A percentile compares a stretch with the other conserved stretches of the same genome.
phyloP scores from a whole-genome alignment of 192 early-diverging fungal genomes.

The Coemansia sp. region DNA sequence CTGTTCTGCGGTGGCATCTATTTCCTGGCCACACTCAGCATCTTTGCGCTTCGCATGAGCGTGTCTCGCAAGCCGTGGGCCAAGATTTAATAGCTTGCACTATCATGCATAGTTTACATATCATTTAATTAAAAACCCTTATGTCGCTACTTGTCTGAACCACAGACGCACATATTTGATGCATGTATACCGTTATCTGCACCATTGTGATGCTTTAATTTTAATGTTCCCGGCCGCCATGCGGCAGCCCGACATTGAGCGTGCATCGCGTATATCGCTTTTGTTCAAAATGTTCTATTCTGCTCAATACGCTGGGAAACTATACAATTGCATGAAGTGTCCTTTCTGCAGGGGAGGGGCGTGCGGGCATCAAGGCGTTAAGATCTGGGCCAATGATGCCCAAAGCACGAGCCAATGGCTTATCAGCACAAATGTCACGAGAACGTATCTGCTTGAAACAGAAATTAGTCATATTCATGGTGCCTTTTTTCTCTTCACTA shows the following conservation, averaged over 20 bases:
- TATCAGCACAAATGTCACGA: neutral
- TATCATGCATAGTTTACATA: neutral
- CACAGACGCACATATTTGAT: too few relatives aligned
- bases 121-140: neutral
- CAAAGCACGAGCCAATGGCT: neutral
- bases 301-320: too few relatives aligned
- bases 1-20: conserved; percentile 51
- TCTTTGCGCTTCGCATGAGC: conserved; percentile 49
- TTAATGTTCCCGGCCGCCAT: too few relatives aligned
- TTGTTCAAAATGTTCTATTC: too few relatives aligned
- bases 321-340: too few relatives aligned
- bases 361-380: too few relatives aligned
- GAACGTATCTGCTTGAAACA: neutral
- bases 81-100: conserved; percentile 29
- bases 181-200: too few relatives aligned
- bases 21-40: conserved; percentile 50
- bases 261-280: too few relatives aligned
- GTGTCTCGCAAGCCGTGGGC: conserved; percentile 42
- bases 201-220: too few relatives aligned
- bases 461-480: neutral
- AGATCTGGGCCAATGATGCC: neutral
- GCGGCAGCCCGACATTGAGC: too few relatives aligned
- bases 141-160: too few relatives aligned
- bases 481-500: neutral
- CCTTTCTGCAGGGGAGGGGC: too few relatives aligned